Evolutionary conservation across 148 eudicot genomes (phyloP), one percentile per base, ranked within the genome.

Genomic region (Chenopodium berlandieri): DNA sequence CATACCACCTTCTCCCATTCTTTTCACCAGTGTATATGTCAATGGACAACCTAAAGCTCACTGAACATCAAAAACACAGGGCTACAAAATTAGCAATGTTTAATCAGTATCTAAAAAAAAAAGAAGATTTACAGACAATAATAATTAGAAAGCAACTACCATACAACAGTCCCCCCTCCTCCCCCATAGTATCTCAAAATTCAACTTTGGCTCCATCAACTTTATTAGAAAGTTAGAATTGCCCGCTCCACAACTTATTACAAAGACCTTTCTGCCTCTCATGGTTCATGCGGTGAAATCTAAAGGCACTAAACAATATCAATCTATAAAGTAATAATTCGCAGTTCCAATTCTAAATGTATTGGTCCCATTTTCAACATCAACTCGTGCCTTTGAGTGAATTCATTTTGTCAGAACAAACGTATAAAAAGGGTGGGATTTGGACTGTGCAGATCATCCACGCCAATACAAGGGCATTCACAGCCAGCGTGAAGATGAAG

Each of bases 1-100:
- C 80, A 75, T 32, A 78, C 75, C 75, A 78, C 48, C 83, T 50
- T 73, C 84, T 64, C 76, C 88, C 78, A 86, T 85, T 78, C 27
- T 54, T 73, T 82, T 69, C 80, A 78, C 68, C 81, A 72, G 77
- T 82, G 84, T 63, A 78, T 12, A 27, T 74, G 48, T 69, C 47
- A 79, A 56, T 30, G 46, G 30, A 23, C 32, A 31, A 30, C 54
- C 25, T 67, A 11, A 67, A 78, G 74, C 74, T 52, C 44, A 62
- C 25, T 67, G 65, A 14, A 16, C 63, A 78, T 66, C 73, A 48
- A 78, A 44, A 25, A 66, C 67, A 63, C 10, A 63, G 67, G 67
- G 67, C 25, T 63, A 63, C 10, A 63, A 63, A 27, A 25, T 63
- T 63, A 63, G 63, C 63, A 58, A 17, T 19, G 63, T 4, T 58